A percentile compares a stretch with the other conserved stretches of the same genome.
Evolutionary conservation across 495 filamentous ascomycete species (phyloP).

Genomic region (Aspergillus sclerotiicarbonarius): DNA sequence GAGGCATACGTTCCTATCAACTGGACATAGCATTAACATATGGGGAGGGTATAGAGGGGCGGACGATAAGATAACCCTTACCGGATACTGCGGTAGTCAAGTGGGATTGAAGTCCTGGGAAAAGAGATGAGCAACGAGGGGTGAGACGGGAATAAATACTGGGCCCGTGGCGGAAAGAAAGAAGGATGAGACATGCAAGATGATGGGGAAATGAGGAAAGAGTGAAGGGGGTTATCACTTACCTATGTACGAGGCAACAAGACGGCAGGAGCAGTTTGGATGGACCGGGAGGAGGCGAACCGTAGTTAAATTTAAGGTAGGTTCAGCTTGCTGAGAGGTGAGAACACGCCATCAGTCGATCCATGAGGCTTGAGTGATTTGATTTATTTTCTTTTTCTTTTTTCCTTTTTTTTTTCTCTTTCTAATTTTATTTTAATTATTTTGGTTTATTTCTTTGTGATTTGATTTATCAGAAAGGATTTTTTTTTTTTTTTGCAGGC

Average conservation of each 20-base stretch:
- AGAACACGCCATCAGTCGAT: neutral
- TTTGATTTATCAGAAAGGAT: neutral
- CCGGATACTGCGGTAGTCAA: no score
- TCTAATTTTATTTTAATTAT: neutral
- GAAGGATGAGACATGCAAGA: neutral
- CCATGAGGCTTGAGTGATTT: neutral
- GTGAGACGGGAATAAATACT: neutral
- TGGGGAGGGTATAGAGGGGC: neutral
- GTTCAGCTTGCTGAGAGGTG: neutral
- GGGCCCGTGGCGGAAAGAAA: neutral
- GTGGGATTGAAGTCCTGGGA: no score
- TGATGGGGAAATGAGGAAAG: neutral
- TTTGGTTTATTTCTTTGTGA: neutral
- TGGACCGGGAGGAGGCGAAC: neutral
- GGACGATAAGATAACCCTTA: neutral
- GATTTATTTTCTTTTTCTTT: neutral
- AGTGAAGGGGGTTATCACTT: neutral
- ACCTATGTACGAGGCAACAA: neutral
- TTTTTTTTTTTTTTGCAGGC: neutral
- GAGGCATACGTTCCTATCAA: constrained; percentile 37
- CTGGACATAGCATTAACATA: neutral
- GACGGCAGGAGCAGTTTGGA: neutral
- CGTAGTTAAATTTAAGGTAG: neutral
- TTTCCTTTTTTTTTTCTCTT: neutral
- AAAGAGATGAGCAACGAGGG: no score